phyloP scores from a whole-genome alignment of 2,329 filamentous ascomycete genomes.

The Aspergillus caelatus region DNA sequence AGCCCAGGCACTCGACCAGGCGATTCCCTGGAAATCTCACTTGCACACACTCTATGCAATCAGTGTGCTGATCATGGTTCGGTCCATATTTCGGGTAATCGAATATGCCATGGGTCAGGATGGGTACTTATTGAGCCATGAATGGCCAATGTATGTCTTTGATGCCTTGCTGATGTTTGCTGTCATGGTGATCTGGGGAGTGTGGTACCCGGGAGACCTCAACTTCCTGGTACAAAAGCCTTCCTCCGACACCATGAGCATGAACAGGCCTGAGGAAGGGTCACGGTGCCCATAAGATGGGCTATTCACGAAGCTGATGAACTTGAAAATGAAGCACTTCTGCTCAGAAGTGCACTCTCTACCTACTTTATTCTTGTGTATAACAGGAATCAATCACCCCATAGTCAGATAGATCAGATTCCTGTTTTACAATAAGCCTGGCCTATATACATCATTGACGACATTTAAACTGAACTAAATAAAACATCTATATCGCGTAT shows the following conservation, averaged over 20 bases:
- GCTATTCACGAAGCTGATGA: background rate
- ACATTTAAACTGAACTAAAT: background rate
- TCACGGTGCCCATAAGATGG: background rate
- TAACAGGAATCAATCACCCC: background rate
- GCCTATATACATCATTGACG: background rate
- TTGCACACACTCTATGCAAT: slow-evolving; percentile 24
- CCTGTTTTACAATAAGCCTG: background rate
- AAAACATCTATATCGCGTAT: background rate
- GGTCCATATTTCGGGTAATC: slow-evolving; percentile 52
- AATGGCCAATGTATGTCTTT: slow-evolving; percentile 50
- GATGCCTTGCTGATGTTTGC: slow-evolving; percentile 43
- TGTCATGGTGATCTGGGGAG: slow-evolving; percentile 20
- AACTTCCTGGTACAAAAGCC: background rate
- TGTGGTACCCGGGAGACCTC: slow-evolving; percentile 3
- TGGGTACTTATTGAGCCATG: slow-evolving; percentile 45
- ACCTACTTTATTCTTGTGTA: background rate
- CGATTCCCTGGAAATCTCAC: slow-evolving; percentile 16
- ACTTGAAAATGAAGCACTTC: background rate
- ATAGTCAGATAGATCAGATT: background rate
- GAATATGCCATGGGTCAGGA: slow-evolving; percentile 51
- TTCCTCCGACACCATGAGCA: background rate
- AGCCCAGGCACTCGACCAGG: slow-evolving; percentile 7
- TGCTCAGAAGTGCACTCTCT: background rate
- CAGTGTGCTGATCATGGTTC: slow-evolving; percentile 41
- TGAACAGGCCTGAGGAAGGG: background rate